Conservation (phyloP, 164 flowering plant species). For the Cinnamomum chago region DNA sequence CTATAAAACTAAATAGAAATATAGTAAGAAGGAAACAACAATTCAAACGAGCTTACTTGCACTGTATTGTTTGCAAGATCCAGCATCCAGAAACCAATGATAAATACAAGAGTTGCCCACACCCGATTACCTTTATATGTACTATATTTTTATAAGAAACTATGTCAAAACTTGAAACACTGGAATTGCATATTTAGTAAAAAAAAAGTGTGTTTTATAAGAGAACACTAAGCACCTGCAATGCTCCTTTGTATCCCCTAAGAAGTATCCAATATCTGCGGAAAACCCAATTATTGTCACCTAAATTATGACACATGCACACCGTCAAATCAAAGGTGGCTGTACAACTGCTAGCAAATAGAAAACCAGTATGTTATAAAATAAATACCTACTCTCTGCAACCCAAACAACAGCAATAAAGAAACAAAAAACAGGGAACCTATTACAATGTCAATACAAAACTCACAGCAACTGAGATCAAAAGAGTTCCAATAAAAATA, state of each 20-base stretch:
- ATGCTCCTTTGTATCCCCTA: constrained; percentile 87
- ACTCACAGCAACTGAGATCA: constrained; percentile 89
- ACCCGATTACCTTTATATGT: constrained; percentile 84
- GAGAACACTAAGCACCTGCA: constrained; percentile 59
- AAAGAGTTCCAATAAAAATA: constrained; percentile 79
- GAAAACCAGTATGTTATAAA: too few relatives aligned
- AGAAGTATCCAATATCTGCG: constrained; percentile 92
- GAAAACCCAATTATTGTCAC: constrained; percentile 96
- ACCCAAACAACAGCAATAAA: too few relatives aligned
- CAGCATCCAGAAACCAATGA: constrained; percentile 97
- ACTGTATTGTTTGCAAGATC: constrained; percentile 99
- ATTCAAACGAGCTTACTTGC: constrained; percentile 49
- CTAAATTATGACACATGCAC: constrained; percentile 44
- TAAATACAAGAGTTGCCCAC: constrained; percentile 80
- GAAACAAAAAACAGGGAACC: neutral
- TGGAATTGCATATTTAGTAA: neutral
- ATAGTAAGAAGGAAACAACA: constrained; percentile 5
- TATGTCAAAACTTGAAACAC: neutral
- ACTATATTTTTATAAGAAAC: constrained; percentile 40
- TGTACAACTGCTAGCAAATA: neutral
- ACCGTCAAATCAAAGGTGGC: constrained; percentile 20
- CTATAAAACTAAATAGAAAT: neutral
- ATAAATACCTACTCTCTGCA: too few relatives aligned
- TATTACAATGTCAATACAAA: constrained; percentile 5
- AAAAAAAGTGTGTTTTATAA: neutral